These are phyloP conservation scores for Calonectria pauciramosa DNA, from an alignment of 2,329 filamentous ascomycete species.

Conservation along the genomic window DNA sequence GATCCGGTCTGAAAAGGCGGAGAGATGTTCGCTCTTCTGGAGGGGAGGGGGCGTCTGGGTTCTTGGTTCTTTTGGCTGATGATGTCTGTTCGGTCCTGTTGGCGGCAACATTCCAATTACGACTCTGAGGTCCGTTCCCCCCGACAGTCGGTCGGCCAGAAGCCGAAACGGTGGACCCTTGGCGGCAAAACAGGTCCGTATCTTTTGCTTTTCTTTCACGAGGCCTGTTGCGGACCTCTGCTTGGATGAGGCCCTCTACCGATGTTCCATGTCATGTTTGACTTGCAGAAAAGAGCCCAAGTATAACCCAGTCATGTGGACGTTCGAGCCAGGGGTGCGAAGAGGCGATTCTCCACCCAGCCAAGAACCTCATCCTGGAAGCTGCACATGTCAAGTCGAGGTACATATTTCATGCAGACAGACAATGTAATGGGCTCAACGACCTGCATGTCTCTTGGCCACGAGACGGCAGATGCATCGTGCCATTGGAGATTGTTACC, in stretches of 20 bases:
- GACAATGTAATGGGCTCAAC: too few relatives aligned
- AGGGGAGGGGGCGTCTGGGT: neutral
- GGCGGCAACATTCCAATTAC: neutral
- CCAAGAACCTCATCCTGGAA: neutral
- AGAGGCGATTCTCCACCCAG: neutral
- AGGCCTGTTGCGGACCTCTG: neutral
- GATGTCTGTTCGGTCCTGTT: neutral
- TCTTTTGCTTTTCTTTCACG: neutral
- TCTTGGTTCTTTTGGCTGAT: neutral
- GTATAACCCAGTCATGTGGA: neutral
- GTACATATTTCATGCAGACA: neutral
- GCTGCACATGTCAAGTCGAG: neutral
- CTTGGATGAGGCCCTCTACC: slow-evolving; percentile 5
- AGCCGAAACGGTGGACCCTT: neutral
- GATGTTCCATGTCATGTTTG: neutral
- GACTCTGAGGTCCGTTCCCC: neutral
- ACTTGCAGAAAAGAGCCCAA: neutral
- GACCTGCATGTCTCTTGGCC: neutral
- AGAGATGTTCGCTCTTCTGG: neutral
- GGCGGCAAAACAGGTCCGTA: neutral
- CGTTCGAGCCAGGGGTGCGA: neutral
- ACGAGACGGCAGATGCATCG: neutral
- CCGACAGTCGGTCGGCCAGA: neutral
- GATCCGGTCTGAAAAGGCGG: slow-evolving; percentile 23
- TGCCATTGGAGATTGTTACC: neutral